These are phyloP conservation scores for Metahyphopichia silvanorum DNA, from an alignment of 805 yeast genomes.

Conservation along the genomic window DNA sequence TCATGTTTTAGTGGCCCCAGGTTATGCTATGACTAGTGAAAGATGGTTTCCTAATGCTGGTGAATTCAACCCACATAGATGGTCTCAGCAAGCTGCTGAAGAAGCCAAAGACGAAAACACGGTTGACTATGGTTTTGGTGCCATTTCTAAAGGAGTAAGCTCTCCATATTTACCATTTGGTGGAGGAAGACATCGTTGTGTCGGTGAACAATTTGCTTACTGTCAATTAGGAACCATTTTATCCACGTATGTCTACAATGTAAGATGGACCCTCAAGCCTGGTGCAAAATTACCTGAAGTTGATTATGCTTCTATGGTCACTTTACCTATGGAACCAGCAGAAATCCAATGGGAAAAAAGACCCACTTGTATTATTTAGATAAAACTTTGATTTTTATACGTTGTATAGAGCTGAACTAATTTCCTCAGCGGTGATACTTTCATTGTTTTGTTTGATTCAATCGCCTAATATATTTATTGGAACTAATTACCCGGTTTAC, in stretches of 20 bases:
- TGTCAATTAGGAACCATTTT: conserved; percentile 87
- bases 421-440: no score
- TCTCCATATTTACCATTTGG: conserved; percentile 98
- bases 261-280: conserved; percentile 65
- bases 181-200: conserved; percentile 99
- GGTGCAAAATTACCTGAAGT: conserved; percentile 51
- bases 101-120: conserved; percentile 28
- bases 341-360: conserved; percentile 70
- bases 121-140: conserved; percentile 96
- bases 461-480: no score
- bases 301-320: conserved; percentile 89
- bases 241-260: conserved; percentile 67
- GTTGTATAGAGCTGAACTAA: no score
- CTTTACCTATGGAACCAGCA: conserved; percentile 81
- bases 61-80: conserved; percentile 80
- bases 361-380: conserved; percentile 31
- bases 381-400: no score
- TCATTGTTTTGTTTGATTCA: no score
- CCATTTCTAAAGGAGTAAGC: conserved; percentile 90
- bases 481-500: no score
- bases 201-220: conserved; percentile 97
- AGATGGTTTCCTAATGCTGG: conserved; percentile 75
- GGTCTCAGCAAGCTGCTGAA: conserved; percentile 44
- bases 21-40: conserved; percentile 77
- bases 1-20: conserved; percentile 90